Conservation (phyloP, 2,329 filamentous ascomycete species). For the Fusarium sulawesiense region DNA sequence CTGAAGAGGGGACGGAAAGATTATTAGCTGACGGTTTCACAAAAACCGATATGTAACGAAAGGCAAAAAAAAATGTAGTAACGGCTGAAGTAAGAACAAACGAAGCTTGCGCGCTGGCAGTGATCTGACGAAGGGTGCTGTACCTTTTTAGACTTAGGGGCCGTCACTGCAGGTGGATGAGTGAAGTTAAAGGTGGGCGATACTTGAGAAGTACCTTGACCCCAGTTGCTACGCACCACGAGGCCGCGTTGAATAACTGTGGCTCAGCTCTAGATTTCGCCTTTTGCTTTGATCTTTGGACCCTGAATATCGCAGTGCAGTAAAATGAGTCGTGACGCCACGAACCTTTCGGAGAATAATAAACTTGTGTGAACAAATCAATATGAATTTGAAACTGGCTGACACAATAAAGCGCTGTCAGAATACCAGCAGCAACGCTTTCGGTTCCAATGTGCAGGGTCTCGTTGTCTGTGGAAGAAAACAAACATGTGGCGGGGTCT, state of each 20-base stretch:
- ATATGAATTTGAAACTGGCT: background rate
- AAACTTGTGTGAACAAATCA: background rate
- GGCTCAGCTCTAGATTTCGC: conserved; percentile 42
- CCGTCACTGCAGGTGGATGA: conserved; percentile 17
- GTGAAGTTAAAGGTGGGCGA: conserved; percentile 18
- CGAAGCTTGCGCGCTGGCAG: conserved; percentile 4
- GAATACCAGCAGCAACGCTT: background rate
- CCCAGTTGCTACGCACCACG: conserved; percentile 14
- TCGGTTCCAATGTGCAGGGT: conserved; percentile 3
- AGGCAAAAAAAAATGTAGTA: background rate
- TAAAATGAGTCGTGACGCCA: background rate
- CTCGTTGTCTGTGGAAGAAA: conserved; percentile 29
- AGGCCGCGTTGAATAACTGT: conserved; percentile 43
- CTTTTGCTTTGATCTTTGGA: conserved; percentile 8
- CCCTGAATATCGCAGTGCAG: conserved; percentile 9
- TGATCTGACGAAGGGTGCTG: conserved; percentile 15
- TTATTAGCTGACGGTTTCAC: background rate
- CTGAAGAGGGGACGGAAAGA: conserved; percentile 5
- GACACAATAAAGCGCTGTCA: background rate
- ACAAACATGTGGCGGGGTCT: conserved; percentile 43
- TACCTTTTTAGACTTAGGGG: conserved; percentile 22
- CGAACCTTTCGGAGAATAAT: background rate
- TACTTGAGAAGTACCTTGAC: conserved; percentile 31
- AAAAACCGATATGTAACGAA: conserved; percentile 1
- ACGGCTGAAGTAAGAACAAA: background rate